Base-by-base conservation (phyloP, 2,329 filamentous ascomycete genomes). In the Tolypocladium amazonense region DNA sequence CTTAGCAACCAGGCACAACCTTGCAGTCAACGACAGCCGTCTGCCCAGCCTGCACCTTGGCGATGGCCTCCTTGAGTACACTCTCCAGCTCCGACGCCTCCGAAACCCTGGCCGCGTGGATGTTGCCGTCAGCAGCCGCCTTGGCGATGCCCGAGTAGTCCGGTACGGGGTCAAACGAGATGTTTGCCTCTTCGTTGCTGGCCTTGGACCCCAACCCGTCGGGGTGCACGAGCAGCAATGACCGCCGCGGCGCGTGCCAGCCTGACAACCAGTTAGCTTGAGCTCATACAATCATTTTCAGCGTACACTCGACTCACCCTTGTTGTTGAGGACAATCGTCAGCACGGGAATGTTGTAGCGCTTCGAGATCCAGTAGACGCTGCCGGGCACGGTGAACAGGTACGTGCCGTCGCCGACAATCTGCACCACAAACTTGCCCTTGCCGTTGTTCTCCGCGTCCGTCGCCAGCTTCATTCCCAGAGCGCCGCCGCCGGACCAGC, bases 401-500 rank as follows among this genome's bases (percentile, higher is more conserved):
- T 77, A 83, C 6, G 79, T 81, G n/a, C 81, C 81, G 59, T 84
- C 81, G 25, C 81, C 81, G 0, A 84, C 81, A 59, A 84, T 76
- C 61, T 83, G 80, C 47, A 79, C 78, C 7, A 84, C 80, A 63
- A 82, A 80, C 61, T 75, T 76, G 55, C 76, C 72, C 66, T 77
- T 77, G 58, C 77, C 78, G 55, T 73, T 74, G 57, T 75, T 73
- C 63, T 74, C 72, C 5, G 64, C 65, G 35, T 75, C 72, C 0
- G 70, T 83, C 0, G 88, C 90, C 9, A 93, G 80, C 70, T 92
- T 92, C 68, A 92, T 86, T 2, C 89, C 90, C 3, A 93, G 72
- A 0, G 88, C 87, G 58, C 77, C 89, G 18, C 90, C 89, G 18
- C 89, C 89, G 14, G 85, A 89, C 89, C 89, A 93, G 2, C 89